A percentile compares a stretch with the other conserved stretches of the same genome.
phyloP scores from a whole-genome alignment of 495 filamentous ascomycete species.

The Hypomontagnella monticulosa region DNA sequence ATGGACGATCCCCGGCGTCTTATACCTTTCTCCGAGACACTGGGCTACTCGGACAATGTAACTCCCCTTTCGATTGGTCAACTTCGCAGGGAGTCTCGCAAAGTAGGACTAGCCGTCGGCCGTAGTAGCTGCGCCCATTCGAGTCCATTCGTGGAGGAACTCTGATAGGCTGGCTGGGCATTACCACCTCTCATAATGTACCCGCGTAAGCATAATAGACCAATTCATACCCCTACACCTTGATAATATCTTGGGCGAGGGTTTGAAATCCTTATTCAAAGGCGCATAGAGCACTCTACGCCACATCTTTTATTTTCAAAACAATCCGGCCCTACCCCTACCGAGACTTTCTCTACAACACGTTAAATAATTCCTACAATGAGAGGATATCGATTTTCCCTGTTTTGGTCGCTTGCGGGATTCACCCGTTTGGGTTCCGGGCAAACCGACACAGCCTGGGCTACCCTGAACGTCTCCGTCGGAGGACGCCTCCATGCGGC shows the following conservation, averaged over 20 bases:
- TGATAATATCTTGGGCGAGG: too few species aligned
- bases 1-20: too few species aligned
- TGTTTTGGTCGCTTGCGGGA: slow-evolving; percentile 4
- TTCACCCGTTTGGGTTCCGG: neutral
- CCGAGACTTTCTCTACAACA: too few species aligned
- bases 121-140: neutral
- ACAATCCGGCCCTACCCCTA: too few species aligned
- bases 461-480: slow-evolving; percentile 35
- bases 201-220: too few species aligned
- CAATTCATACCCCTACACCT: too few species aligned
- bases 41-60: too few species aligned
- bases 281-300: too few species aligned
- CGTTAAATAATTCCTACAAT: too few species aligned
- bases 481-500: slow-evolving; percentile 34
- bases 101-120: neutral
- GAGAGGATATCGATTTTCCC: neutral
- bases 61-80: neutral
- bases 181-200: neutral
- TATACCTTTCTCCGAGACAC: too few species aligned
- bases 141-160: neutral
- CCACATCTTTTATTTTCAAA: too few species aligned
- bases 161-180: neutral
- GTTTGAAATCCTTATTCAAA: too few species aligned
- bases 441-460: slow-evolving; percentile 19
- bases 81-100: neutral